Percentiles rank a stretch among this genome's conserved stretches.
These are phyloP conservation scores for Maudiozyma bulderi DNA, from an alignment of 805 yeast genomes.

Conservation along the genomic window DNA sequence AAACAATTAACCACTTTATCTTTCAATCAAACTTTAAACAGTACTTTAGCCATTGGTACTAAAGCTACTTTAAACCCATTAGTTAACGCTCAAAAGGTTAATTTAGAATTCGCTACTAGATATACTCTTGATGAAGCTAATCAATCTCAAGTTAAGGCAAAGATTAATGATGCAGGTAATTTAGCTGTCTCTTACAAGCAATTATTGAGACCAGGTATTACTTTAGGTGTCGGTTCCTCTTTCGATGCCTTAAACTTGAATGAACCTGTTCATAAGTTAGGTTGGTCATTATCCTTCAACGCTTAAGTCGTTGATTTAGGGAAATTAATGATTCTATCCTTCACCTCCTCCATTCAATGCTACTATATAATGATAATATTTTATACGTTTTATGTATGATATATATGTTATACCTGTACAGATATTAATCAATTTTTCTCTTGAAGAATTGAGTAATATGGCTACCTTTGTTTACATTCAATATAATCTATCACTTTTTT, in stretches of 20 bases:
- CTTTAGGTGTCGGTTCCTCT: slow-evolving; percentile 93
- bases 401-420: background rate
- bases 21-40: slow-evolving; percentile 90
- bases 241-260: slow-evolving; percentile 90
- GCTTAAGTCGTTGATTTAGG: slow-evolving; percentile 41
- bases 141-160: slow-evolving; percentile 85
- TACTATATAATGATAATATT: background rate
- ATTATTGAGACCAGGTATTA: slow-evolving; percentile 91
- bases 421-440: too few relatives aligned
- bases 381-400: background rate
- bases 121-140: slow-evolving; percentile 36
- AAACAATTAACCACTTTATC: slow-evolving; percentile 85
- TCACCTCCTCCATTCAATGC: background rate
- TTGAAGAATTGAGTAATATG: too few relatives aligned
- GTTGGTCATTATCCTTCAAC: slow-evolving; percentile 86
- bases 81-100: slow-evolving; percentile 55
- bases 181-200: slow-evolving; percentile 91
- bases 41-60: slow-evolving; percentile 91
- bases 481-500: too few relatives aligned
- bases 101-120: slow-evolving; percentile 92
- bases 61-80: slow-evolving; percentile 90
- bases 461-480: background rate
- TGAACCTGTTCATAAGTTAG: slow-evolving; percentile 96
- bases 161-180: slow-evolving; percentile 91
- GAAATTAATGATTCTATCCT: background rate